phyloP scores from a whole-genome alignment of 169 alveolate genomes.

The Eimeria tenella region DNA sequence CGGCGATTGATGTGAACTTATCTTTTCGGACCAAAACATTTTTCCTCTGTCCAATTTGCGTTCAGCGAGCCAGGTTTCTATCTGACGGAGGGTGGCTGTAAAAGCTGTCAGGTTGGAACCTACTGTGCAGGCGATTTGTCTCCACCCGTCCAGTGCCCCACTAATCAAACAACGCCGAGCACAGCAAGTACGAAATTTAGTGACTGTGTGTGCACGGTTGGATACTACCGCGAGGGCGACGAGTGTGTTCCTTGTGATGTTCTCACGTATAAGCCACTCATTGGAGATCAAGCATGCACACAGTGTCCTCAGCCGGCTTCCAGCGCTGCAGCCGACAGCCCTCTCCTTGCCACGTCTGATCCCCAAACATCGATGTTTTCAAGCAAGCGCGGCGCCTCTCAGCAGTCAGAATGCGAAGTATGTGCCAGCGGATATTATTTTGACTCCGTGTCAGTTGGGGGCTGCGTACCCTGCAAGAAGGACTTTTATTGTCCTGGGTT shows the following conservation, averaged over 20 bases:
- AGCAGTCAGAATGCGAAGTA: constrained; percentile 65
- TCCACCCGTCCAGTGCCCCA: constrained; percentile 75
- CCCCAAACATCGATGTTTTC: constrained; percentile 66
- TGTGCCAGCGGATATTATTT: constrained; percentile 77
- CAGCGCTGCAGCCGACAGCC: constrained; percentile 10
- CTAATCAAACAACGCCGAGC: constrained; percentile 35
- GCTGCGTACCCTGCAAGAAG: constrained; percentile 78
- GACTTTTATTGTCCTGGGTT: constrained; percentile 73
- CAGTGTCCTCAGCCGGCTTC: constrained; percentile 78
- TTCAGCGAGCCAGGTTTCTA: constrained; percentile 77
- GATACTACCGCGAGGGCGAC: constrained; percentile 66
- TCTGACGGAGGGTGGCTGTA: constrained; percentile 52
- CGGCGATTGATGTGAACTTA: too few relatives aligned
- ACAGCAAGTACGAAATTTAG: constrained; percentile 35
- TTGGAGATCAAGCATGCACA: constrained; percentile 75
- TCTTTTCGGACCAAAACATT: too few relatives aligned
- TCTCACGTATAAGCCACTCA: constrained; percentile 61
- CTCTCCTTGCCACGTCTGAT: constrained; percentile 62
- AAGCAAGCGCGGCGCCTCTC: constrained; percentile 59
- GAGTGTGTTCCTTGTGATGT: constrained; percentile 68
- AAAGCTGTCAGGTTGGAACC: constrained; percentile 71
- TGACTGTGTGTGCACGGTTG: constrained; percentile 73
- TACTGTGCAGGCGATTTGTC: constrained; percentile 66
- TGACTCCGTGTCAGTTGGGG: constrained; percentile 70
- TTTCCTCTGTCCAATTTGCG: background rate